Base-by-base conservation (phyloP, 345 rosid genomes). In the Pistacia vera region DNA sequence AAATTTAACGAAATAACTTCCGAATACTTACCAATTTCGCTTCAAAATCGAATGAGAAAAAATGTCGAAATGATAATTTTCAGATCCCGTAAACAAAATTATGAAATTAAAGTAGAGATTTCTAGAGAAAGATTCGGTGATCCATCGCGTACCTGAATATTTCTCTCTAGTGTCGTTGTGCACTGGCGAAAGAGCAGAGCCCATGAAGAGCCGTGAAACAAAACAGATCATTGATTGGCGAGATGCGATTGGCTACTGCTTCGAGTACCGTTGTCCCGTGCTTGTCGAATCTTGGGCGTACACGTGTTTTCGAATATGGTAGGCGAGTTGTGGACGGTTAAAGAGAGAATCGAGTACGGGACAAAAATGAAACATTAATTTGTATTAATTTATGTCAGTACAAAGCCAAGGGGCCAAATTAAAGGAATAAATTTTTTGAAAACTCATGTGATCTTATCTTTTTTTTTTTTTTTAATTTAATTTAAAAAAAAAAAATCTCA, bases 71-170 rank as follows among this genome's bases (percentile, higher is more conserved):
- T 30, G 33, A 30, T 30, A 30, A 8, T 25, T 25, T 28, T 25
- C 46, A 18, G 67, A 60, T 46, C 60, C 57, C 57, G 25, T 17
- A 2, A 2, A 41, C 48, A 46, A 54, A 67, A 11, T 14, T 35
- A 63, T 7, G 33, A 51, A 28, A 25, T 36, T 5, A 5, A 57
- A 25, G 16, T 16, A 25, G 49, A 63, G 49, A 18, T 11, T 4
- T 13, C 0, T 4, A 51, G n/a, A 18, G n/a, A 61, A 44, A 46
- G 59, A 48, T 30, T 72, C n/a, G 9, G 63, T 16, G 76, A 73
- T 73, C 13, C 30, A 62, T 73, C 60, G 49, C 61, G 13, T 57
- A 74, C 70, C 77, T 63, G 69, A 74, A n/a, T 48, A 11, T 3
- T n/a, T 72, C 46, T 48, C 66, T 20, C 2, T 30, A 35, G 48